Evolutionary conservation across 345 rosid genomes (phyloP).

Genomic region (Lagerstroemia speciosa): DNA sequence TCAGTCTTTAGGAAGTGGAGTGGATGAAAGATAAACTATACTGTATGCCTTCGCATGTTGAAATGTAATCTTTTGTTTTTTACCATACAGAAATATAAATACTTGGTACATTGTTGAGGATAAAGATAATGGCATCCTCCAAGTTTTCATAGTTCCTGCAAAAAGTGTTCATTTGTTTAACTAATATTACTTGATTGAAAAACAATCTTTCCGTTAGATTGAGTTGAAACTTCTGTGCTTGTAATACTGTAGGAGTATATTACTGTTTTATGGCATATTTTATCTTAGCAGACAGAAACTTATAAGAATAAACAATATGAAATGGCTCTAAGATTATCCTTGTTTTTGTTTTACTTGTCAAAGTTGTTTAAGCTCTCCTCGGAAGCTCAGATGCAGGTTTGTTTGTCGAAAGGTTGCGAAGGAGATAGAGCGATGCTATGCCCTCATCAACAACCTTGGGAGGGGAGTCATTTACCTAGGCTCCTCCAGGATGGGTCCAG

Average conservation of each 20-base stretch:
- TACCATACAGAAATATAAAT: not conserved
- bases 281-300: not conserved
- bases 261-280: not conserved
- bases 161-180: not conserved
- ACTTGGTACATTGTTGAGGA: not conserved
- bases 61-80: too few relatives aligned
- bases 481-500: constrained; percentile 69
- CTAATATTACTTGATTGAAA: not conserved
- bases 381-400: not conserved
- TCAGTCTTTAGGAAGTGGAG: too few relatives aligned
- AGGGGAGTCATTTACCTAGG: constrained; percentile 85
- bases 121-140: not conserved
- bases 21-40: too few relatives aligned
- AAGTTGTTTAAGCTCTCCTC: not conserved
- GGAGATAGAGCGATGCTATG: constrained; percentile 65
- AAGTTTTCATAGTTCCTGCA: not conserved
- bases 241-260: not conserved
- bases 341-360: not conserved
- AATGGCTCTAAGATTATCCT: not conserved
- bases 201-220: not conserved
- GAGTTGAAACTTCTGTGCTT: not conserved
- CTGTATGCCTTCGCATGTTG: too few relatives aligned
- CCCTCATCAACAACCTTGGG: constrained; percentile 61
- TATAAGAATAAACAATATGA: not conserved
- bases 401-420: constrained; percentile 59